phyloP scores from a whole-genome alignment of 163 green algal species.

The Scenedesmus sp. region DNA sequence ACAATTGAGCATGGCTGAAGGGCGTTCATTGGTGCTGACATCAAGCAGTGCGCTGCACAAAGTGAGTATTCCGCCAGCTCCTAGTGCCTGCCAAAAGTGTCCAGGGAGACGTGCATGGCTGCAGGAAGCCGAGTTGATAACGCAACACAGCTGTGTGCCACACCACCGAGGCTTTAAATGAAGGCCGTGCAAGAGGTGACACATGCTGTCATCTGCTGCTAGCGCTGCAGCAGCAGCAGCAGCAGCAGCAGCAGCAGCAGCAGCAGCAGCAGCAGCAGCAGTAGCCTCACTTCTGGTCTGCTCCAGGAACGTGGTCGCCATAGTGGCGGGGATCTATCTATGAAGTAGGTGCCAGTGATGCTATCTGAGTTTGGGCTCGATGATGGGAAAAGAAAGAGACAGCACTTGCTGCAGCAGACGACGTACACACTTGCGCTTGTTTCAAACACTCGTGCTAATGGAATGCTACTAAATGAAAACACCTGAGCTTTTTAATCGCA shows the following conservation, averaged over 20 bases:
- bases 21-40: neutral
- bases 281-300: constrained; percentile 72
- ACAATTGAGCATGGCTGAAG: neutral
- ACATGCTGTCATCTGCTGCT: neutral
- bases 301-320: constrained; percentile 83
- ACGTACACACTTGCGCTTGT: neutral
- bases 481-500: neutral
- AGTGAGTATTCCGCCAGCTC: too few relatives aligned
- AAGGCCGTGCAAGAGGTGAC: neutral
- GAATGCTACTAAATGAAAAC: neutral
- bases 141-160: neutral
- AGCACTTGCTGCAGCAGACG: constrained; percentile 7
- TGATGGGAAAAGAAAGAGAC: neutral
- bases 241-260: neutral
- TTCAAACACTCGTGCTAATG: too few relatives aligned
- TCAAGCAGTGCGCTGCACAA: too few relatives aligned
- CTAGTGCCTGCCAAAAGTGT: too few relatives aligned
- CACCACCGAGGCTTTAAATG: neutral
- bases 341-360: neutral
- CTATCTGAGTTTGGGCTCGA: neutral
- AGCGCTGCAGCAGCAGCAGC: neutral
- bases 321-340: constrained; percentile 41
- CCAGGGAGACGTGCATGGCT: too few relatives aligned
- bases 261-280: neutral
- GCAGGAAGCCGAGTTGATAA: neutral